Evolutionary conservation across 2,329 filamentous ascomycete genomes (phyloP).

Genomic region (Colletotrichum chrysophilum): DNA sequence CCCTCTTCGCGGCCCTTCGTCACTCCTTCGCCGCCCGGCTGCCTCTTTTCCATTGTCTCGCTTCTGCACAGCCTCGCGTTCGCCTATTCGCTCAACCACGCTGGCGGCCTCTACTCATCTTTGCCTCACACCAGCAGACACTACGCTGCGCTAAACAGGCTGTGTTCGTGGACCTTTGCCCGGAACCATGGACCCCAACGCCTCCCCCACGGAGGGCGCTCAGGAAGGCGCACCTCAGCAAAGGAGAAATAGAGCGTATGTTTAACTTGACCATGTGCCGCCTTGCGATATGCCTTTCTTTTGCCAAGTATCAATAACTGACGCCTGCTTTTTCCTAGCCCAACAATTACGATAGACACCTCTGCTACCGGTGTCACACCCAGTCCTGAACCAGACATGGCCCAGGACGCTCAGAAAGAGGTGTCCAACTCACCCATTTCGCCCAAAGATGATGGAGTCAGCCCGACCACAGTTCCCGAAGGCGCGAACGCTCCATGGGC

Average conservation of each 20-base stretch:
- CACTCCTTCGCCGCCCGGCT: slow-evolving; percentile 14
- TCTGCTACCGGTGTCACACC: slow-evolving; percentile 40
- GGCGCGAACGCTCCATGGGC: slow-evolving; percentile 31
- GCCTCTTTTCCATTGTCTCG: background rate
- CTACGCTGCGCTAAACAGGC: slow-evolving; percentile 5
- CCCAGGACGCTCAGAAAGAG: slow-evolving; percentile 28
- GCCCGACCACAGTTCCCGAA: slow-evolving; percentile 42
- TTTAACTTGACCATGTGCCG: slow-evolving; percentile 16
- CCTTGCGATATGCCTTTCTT: background rate
- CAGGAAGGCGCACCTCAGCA: slow-evolving; percentile 15
- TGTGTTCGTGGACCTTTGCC: background rate
- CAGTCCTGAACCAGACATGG: slow-evolving; percentile 31
- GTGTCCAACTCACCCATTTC: slow-evolving; percentile 38
- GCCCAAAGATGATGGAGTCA: slow-evolving; percentile 43
- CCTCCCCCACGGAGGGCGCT: background rate
- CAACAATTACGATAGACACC: slow-evolving; percentile 61
- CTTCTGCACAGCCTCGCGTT: slow-evolving; percentile 9
- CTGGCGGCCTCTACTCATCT: background rate
- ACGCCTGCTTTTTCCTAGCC: slow-evolving; percentile 36
- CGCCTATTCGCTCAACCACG: background rate
- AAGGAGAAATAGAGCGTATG: slow-evolving; percentile 43
- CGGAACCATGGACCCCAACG: slow-evolving; percentile 13
- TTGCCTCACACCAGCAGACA: background rate
- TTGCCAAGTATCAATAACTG: slow-evolving; percentile 5
- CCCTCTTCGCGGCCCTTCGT: background rate